Evolutionary conservation across 768 basidiomycete species (phyloP).

Genomic region (Mycena chlorophos): DNA sequence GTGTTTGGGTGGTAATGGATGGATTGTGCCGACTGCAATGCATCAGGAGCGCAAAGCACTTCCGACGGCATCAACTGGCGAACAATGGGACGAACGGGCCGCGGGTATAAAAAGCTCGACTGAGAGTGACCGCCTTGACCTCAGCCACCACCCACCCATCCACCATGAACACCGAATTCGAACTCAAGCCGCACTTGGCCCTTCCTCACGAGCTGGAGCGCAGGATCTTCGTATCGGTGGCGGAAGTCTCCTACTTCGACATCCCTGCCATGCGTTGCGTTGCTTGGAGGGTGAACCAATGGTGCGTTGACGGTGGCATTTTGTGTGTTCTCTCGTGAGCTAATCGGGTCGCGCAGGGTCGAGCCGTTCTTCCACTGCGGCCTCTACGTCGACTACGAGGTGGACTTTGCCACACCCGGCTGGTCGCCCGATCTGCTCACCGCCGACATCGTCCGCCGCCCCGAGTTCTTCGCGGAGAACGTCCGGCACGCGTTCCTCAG

Average conservation of each 20-base stretch:
- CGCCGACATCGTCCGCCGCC: neutral
- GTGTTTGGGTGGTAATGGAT: neutral
- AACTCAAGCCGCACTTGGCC: neutral
- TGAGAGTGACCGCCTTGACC: neutral
- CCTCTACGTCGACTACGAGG: neutral
- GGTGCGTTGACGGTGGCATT: neutral
- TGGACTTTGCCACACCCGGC: neutral
- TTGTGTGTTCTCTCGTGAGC: too few relatives aligned
- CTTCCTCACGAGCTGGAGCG: conserved; percentile 6
- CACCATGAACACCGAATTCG: neutral
- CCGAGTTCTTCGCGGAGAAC: conserved; percentile 1
- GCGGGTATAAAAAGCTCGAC: neutral
- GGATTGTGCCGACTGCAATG: neutral
- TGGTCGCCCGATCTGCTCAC: neutral
- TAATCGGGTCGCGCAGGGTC: conserved; percentile 1
- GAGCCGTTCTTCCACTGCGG: conserved; percentile 4
- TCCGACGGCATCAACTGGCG: neutral
- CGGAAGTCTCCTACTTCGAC: neutral
- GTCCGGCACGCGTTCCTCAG: neutral
- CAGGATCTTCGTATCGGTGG: conserved; percentile 5
- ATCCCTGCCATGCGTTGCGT: conserved; percentile 5
- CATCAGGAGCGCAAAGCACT: neutral
- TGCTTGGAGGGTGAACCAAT: conserved; percentile 3
- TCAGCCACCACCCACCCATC: neutral
- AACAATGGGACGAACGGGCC: neutral